Base-by-base conservation (phyloP, 106 monocot species). In the Allium sativum region DNA sequence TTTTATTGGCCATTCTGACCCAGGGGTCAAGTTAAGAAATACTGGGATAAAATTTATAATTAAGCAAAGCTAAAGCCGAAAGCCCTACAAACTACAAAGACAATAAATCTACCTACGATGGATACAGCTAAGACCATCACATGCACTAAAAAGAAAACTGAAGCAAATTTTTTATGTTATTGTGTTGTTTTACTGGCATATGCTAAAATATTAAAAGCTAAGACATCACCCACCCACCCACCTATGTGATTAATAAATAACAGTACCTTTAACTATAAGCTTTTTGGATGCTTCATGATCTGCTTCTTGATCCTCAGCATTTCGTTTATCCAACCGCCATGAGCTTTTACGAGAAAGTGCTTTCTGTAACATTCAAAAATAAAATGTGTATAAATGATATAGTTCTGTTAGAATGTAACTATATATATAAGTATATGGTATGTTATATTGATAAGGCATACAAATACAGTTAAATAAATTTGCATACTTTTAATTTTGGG, bases 291-390 rank as follows among this genome's bases (percentile, higher is more conserved):
- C 53, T 54, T 71, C 71, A 43, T 62, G 62, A 16, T 7, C 55
- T 55, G 55, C 71, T 46, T 71, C 40, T 15, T 15, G 68, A 53
- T 71, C 62, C n/a, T 71, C 71, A 7, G 40, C 59, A 41, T 46
- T 55, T 53, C 45, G 67, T 60, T 57, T 90, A 16, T 95, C 94
- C 72, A 80, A 72, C 40, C 80, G 76, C 54, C 58, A 80, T 17
- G 87, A 91, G 31, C 91, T 77, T 57, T 96, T 96, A 13, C 96
- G 87, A 50, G 87, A 82, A 40, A 91, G 84, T 41, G 74, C 82
- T 71, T 88, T 87, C 96, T 96, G 71, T 47, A 74, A 62, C 53
- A 19, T 43, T 18, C 18, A 61, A 16, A 61, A 44, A 44, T 17
- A 6, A 61, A 21, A 7, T 44, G 44, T 61, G 45, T 31, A 31